Base-by-base conservation (phyloP, 208 protist species). In the Wallacemonas rigidus region DNA sequence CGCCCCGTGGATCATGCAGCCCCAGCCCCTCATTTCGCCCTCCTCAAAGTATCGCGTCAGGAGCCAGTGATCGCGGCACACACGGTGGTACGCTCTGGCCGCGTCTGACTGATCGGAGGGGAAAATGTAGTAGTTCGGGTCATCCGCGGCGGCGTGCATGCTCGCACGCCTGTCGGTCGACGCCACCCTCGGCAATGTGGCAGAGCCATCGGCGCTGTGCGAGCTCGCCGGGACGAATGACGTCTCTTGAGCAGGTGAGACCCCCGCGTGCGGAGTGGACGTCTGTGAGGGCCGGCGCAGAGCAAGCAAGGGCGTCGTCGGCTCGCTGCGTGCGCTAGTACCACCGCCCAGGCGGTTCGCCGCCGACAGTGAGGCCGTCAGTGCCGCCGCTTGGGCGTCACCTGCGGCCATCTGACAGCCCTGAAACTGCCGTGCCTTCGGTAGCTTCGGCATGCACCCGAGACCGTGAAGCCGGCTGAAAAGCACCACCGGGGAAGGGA, bases 391-490 rank as follows among this genome's bases (percentile, higher is more conserved):
- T 26, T 26, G 26, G 26, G 26, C 26, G 26, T 26, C 26, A 26
- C 26, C 54, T 17, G 17, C 54, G 36, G 17, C 0, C 38, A 14
- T 3, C 36, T 38, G 56, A 6, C 7, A 43, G 9, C 6, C 56
- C 38, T 62, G 56, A 36, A 68, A 61, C 44, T 67, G 39, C 40
- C 17, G 2, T 11, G 51, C 17, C 3, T 62, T 62, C 1, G 90
- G 90, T 14, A 93, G 35, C 36, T 70, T 75, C 5, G 87, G 73
- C 38, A 79, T 74, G 61, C 90, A 95, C 47, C 85, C 74, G 6
- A 87, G 69, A 15, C 90, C 90, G 79, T 87, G 79, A 41, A 80
- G 77, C 8, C 53, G 69, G 2, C 77, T 53, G 69, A 95, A 95
- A 12, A 72, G 45, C 35, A 85, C 41, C 1, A 93, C 79, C 8